phyloP scores from a whole-genome alignment of 306 rosid genomes.

The Rosa multiflora region DNA sequence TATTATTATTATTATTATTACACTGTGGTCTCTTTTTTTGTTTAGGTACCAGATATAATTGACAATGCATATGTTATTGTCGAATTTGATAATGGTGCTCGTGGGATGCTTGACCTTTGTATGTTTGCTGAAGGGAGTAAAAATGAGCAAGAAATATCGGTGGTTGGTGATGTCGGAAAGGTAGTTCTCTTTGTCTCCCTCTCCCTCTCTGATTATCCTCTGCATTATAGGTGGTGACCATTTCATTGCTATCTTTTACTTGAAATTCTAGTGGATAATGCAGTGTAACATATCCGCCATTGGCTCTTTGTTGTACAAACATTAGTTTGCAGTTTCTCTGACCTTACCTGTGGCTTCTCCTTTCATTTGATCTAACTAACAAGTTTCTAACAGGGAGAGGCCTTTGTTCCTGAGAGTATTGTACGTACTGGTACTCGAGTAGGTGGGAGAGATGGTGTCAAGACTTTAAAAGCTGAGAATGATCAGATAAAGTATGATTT shows the following conservation, averaged over 20 bases:
- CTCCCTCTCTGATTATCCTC: neutral
- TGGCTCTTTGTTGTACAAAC: neutral
- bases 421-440: constrained; percentile 59
- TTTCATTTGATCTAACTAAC: neutral
- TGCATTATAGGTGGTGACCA: neutral
- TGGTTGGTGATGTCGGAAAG: constrained; percentile 92
- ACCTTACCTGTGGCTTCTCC: neutral
- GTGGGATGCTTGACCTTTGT: constrained; percentile 98
- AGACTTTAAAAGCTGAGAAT: constrained; percentile 67
- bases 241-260: neutral
- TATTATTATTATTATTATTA: neutral
- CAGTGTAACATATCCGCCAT: neutral
- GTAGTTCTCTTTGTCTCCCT: constrained; percentile 36
- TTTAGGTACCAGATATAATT: constrained; percentile 88
- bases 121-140: constrained; percentile 98
- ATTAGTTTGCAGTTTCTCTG: neutral
- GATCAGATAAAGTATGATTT: constrained; percentile 62
- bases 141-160: constrained; percentile 95
- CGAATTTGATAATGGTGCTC: constrained; percentile 86
- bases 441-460: constrained; percentile 63
- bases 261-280: neutral
- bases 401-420: constrained; percentile 82
- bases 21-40: neutral
- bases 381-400: constrained; percentile 64
- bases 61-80: constrained; percentile 89